Evolutionary conservation across 169 alveolate species (phyloP), one percentile per base, ranked within the genome.

Genomic region (Plasmodium yoelii): DNA sequence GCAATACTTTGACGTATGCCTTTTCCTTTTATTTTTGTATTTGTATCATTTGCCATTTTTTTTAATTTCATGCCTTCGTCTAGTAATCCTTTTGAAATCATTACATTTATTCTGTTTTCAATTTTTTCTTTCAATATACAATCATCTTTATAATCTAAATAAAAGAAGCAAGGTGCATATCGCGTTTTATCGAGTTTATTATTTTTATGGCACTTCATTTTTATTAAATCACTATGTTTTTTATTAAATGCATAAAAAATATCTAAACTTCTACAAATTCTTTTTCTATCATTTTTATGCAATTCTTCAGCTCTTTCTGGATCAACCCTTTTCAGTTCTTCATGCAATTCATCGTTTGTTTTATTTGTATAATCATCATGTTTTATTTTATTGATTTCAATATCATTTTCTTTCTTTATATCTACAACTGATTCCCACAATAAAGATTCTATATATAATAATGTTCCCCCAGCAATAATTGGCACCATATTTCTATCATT

Each of bases 381-480:
- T 18, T 42, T 60, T 44, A 10, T 4, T 19, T 8, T 44, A 39
- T 22, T 2, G 24, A 8, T 3, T n/a, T 22, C 15, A 13, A 15
- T 5, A n/a, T 68, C 53, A 53, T 64, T 46, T 12, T 67, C 69
- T 63, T 77, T 67, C 53, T 12, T 68, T 69, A 77, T 28, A 53
- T 77, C 88, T 19, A 77, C 47, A 13, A 77, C 88, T 7, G 96
- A 93, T n/a, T 94, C 95, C 94, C 95, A 91, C 6, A 93, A 57
- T n/a, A 93, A 39, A 7, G 93, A 89, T 63, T 93, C 96, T 49
- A 93, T 51, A 64, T 93, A 93, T 64, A 93, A 47, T 28, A 92
- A 65, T 1, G 95, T 93, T 9, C 96, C 96, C n/a, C 96, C 96
- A 12, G 92, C 92, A 39, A 93, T 64, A 7, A 93, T 77, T 44